Percentiles rank a stretch among this genome's conserved stretches.
These are phyloP conservation scores for Hanseniaspora taiwanica DNA, from an alignment of 805 yeast genomes.

Conservation along the genomic window DNA sequence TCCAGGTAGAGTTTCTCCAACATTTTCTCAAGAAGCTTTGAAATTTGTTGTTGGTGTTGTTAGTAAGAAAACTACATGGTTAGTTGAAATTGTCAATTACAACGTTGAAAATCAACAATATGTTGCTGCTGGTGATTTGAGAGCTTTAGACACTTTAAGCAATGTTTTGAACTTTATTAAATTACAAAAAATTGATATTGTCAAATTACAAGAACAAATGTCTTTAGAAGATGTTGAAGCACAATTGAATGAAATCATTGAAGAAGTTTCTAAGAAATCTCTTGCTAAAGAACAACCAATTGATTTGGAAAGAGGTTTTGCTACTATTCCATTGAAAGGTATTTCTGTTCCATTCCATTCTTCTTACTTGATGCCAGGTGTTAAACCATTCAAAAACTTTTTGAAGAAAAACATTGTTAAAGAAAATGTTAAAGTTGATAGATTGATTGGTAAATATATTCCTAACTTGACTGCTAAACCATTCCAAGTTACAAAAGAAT, in stretches of 20 bases:
- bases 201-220: slow-evolving; percentile 68
- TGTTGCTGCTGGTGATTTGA: slow-evolving; percentile 96
- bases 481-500: slow-evolving; percentile 88
- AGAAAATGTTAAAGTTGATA: slow-evolving; percentile 89
- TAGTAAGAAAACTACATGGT: slow-evolving; percentile 74
- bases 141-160: slow-evolving; percentile 85
- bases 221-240: slow-evolving; percentile 78
- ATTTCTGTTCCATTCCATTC: slow-evolving; percentile 99
- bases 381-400: slow-evolving; percentile 97
- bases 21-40: slow-evolving; percentile 87
- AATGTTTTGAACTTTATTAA: slow-evolving; percentile 89
- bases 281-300: slow-evolving; percentile 90
- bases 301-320: slow-evolving; percentile 93
- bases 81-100: slow-evolving; percentile 94
- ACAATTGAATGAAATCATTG: slow-evolving; percentile 78
- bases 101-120: slow-evolving; percentile 97
- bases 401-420: slow-evolving; percentile 89
- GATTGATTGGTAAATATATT: slow-evolving; percentile 87
- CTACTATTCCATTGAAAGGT: slow-evolving; percentile 96
- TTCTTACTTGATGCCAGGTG: slow-evolving; percentile 96
- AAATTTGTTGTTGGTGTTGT: slow-evolving; percentile 89
- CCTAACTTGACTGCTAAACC: slow-evolving; percentile 99
- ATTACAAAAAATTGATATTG: slow-evolving; percentile 87
- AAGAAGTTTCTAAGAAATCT: slow-evolving; percentile 72
- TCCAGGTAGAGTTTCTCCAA: slow-evolving; percentile 81